phyloP scores from a whole-genome alignment of 139 green algal genomes.

The Tetradesmus lagerheimii region DNA sequence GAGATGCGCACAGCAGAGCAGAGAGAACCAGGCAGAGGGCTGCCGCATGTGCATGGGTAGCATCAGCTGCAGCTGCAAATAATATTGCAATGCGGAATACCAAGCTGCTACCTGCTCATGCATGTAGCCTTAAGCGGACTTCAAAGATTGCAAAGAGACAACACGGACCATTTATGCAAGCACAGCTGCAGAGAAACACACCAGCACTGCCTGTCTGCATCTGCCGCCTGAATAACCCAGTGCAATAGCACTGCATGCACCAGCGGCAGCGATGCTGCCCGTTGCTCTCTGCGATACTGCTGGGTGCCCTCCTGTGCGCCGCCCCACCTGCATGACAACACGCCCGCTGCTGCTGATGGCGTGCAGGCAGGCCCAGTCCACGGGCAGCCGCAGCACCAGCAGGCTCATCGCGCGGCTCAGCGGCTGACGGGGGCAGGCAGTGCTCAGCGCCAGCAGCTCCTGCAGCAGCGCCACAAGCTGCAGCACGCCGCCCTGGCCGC shows the following conservation, averaged over 20 bases:
- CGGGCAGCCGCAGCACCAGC: slow-evolving; percentile 48
- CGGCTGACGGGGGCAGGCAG: slow-evolving; percentile 39
- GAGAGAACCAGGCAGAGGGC: too few relatives aligned
- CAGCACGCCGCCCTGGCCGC: slow-evolving; percentile 38
- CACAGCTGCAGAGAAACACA: too few relatives aligned
- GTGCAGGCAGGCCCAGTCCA: slow-evolving; percentile 56
- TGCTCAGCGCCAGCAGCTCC: slow-evolving; percentile 56
- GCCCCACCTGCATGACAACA: slow-evolving; percentile 33
- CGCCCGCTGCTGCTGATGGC: slow-evolving; percentile 46
- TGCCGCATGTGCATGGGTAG: not conserved
- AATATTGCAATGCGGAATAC: too few relatives aligned
- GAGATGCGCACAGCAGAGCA: not conserved
- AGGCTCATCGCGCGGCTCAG: slow-evolving; percentile 52
- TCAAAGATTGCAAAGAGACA: too few relatives aligned
- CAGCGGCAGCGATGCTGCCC: not conserved
- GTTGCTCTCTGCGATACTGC: too few relatives aligned
- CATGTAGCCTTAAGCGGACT: too few relatives aligned
- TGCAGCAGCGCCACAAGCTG: slow-evolving; percentile 55
- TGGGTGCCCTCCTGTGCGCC: not conserved
- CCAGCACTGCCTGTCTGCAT: too few relatives aligned
- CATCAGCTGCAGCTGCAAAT: not conserved
- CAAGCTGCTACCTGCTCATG: too few relatives aligned
- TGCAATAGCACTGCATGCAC: not conserved
- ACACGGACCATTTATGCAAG: too few relatives aligned
- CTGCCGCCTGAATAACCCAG: too few relatives aligned